phyloP scores from a whole-genome alignment of 225 moss, liverwort and hornwort species.

The Pseudoscleropodium purum region DNA sequence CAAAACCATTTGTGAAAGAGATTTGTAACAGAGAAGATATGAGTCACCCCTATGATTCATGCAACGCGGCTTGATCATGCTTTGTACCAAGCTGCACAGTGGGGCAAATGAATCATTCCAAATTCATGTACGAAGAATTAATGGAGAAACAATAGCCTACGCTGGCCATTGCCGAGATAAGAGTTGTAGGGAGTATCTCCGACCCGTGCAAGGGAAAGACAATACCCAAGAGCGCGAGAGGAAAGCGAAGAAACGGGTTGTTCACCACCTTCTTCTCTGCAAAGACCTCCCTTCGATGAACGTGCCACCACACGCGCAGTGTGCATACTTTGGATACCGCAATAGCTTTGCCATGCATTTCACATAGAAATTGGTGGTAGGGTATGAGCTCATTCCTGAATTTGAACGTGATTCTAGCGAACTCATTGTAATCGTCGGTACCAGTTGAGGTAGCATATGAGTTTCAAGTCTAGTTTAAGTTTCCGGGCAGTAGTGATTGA shows the following conservation, averaged over 20 bases:
- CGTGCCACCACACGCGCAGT: neutral
- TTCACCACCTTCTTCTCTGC: neutral
- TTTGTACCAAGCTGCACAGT: neutral
- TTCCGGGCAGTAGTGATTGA: neutral
- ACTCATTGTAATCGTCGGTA: neutral
- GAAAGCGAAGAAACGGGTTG: neutral
- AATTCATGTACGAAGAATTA: neutral
- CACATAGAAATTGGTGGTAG: neutral
- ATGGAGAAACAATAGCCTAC: neutral
- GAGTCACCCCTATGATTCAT: neutral
- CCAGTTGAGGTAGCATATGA: no score
- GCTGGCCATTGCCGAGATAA: neutral
- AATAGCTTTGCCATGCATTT: neutral
- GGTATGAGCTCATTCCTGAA: neutral
- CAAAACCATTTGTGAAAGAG: neutral
- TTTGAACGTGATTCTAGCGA: neutral
- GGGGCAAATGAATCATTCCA: neutral
- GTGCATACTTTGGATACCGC: neutral
- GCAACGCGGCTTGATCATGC: neutral
- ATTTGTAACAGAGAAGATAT: neutral
- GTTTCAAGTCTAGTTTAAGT: neutral
- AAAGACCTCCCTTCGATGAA: neutral
- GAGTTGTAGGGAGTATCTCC: neutral
- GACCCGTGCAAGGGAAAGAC: no score
- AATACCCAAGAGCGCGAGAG: neutral